Conservation (phyloP, 768 basidiomycete species). For the Podaxis pistillaris region DNA sequence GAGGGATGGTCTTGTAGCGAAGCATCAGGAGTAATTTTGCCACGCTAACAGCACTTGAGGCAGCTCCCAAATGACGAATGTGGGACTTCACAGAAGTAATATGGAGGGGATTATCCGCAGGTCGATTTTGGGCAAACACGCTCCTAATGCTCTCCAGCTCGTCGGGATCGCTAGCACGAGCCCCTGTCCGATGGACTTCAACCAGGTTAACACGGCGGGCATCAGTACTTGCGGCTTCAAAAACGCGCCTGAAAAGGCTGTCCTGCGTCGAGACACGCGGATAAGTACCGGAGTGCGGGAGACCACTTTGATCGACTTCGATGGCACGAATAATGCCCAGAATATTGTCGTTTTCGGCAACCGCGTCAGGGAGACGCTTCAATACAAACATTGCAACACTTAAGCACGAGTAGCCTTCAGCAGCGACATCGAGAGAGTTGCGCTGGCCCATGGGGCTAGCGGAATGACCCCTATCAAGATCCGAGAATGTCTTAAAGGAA, state of each 20-base stretch:
- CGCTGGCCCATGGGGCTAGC: conserved; percentile 65
- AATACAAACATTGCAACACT: conserved; percentile 71
- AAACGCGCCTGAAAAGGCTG: conserved; percentile 48
- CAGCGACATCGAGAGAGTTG: conserved; percentile 67
- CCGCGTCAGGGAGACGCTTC: conserved; percentile 67
- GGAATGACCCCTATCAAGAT: conserved; percentile 68
- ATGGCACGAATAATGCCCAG: conserved; percentile 65
- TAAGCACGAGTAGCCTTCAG: conserved; percentile 69
- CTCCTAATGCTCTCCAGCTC: conserved; percentile 63
- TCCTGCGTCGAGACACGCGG: conserved; percentile 65
- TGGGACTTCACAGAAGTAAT: conserved; percentile 72
- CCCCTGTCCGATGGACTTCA: conserved; percentile 77
- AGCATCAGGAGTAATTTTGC: conserved; percentile 75
- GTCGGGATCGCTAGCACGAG: conserved; percentile 66
- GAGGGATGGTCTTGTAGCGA: conserved; percentile 51
- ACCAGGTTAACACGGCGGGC: conserved; percentile 54
- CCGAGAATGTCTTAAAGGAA: conserved; percentile 57
- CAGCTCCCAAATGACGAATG: conserved; percentile 74
- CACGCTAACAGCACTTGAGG: conserved; percentile 69
- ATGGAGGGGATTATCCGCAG: conserved; percentile 50
- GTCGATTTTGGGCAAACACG: conserved; percentile 45
- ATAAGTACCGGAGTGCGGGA: conserved; percentile 66
- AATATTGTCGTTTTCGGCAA: conserved; percentile 64
- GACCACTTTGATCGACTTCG: conserved; percentile 71
- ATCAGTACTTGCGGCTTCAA: conserved; percentile 43